Evolutionary conservation across 2,329 filamentous ascomycete species (phyloP), one percentile per base, ranked within the genome.

Genomic region (Monilinia fructigena): DNA sequence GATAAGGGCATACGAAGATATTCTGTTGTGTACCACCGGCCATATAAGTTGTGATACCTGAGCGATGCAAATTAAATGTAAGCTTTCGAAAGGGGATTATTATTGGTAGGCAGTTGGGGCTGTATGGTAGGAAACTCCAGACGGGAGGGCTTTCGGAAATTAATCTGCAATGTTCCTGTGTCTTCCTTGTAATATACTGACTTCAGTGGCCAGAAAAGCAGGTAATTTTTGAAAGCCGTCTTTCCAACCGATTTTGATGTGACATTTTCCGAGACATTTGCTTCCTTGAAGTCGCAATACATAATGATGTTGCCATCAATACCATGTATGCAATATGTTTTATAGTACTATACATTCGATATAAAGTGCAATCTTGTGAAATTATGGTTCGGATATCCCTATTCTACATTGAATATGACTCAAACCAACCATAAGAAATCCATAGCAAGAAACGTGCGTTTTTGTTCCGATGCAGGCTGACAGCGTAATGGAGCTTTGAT

Each of bases 51-150:
- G 60, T 63, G 47, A 23, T 31, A 5, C 35, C 47, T 53, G 23
- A 31, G 59, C 23, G 31, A 50, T 56, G 50, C 54, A 48, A 35
- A 31, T 38, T n/a, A 59, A 23, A 42, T 59, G 54, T 52, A 65
- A 59, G 53, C 40, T 26, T 52, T 59, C 63, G 10, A 65, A 59
- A 59, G 53, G n/a, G 45, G 63, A 59, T 38, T 59, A 31, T 52
- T 59, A 8, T n/a, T 65, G 35, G 47, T 26, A 26, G 31, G n/a
- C 11, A 48, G 23, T 5, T 28, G 40, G 31, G 31, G 18, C n/a
- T 38, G 4, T 38, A 28, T 16, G n/a, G n/a, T 20, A 50, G n/a
- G 38, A 26, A 50, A 40, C 26, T 64, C 23, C 63, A 31, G 42
- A 28, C 23, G 63, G 60, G 23, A 38, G 31, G 16, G 16, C n/a